Conservation (phyloP, 495 filamentous ascomycete species). For the Filosporella fistucella region DNA sequence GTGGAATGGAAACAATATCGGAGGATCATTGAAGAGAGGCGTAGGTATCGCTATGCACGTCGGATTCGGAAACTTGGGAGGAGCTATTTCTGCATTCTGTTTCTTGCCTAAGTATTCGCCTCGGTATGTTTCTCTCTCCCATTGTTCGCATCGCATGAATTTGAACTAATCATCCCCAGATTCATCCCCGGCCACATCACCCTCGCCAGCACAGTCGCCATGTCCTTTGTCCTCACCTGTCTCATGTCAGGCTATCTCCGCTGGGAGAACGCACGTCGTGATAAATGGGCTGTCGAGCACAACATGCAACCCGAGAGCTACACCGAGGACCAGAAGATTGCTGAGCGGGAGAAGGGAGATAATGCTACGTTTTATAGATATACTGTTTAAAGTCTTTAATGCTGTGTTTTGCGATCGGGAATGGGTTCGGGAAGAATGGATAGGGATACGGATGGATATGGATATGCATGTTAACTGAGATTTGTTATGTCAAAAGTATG, state of each 20-base stretch:
- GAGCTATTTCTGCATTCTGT: conserved; percentile 61
- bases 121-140: conserved; percentile 35
- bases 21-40: conserved; percentile 70
- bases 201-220: conserved; percentile 24
- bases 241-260: conserved; percentile 12
- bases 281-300: neutral
- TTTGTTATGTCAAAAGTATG: too few relatives aligned
- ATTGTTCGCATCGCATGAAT: neutral
- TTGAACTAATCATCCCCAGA: conserved; percentile 1
- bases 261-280: conserved; percentile 10
- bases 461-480: too few relatives aligned
- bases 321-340: conserved; percentile 11
- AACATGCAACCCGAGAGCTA: neutral
- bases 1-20: conserved; percentile 81
- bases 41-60: conserved; percentile 80
- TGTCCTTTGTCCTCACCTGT: conserved; percentile 7
- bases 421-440: too few relatives aligned
- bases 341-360: conserved; percentile 14
- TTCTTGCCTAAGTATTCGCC: conserved; percentile 56
- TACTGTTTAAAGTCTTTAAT: too few relatives aligned
- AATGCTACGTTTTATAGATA: conserved; percentile 14
- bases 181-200: conserved; percentile 14
- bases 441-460: too few relatives aligned
- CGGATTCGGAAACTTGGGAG: conserved; percentile 71
- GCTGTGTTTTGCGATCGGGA: too few relatives aligned